Conservation (phyloP, 495 filamentous ascomycete species). For the Aspergillus indologenus region DNA sequence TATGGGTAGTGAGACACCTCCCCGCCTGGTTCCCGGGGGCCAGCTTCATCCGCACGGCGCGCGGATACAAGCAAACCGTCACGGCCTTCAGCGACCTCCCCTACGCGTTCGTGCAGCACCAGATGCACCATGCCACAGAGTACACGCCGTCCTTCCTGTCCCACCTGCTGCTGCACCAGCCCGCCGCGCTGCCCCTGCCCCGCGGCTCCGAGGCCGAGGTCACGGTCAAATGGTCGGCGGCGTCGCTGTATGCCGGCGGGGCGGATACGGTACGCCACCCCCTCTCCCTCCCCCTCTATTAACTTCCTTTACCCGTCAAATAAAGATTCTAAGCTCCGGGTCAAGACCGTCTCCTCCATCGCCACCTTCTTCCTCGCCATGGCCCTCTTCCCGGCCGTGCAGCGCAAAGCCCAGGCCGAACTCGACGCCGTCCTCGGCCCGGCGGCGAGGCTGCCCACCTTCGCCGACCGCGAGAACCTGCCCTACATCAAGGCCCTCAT, state of each 20-base stretch:
- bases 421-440: constrained; percentile 51
- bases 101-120: constrained; percentile 43
- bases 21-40: constrained; percentile 49
- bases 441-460: constrained; percentile 19
- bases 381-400: constrained; percentile 47
- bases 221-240: constrained; percentile 45
- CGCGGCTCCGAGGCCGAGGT: constrained; percentile 26
- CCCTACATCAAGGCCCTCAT: constrained; percentile 44
- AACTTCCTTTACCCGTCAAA: too few relatives aligned
- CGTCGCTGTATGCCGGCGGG: constrained; percentile 54
- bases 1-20: constrained; percentile 22
- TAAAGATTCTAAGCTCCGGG: too few relatives aligned
- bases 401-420: constrained; percentile 55
- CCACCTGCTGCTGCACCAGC: constrained; percentile 27
- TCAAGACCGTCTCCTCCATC: constrained; percentile 32
- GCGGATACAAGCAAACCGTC: constrained; percentile 26
- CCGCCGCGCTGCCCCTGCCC: constrained; percentile 7
- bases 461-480: constrained; percentile 29
- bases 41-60: constrained; percentile 38
- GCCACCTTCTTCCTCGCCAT: constrained; percentile 46
- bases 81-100: constrained; percentile 29
- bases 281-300: neutral
- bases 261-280: constrained; percentile 45
- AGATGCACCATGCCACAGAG: constrained; percentile 36
- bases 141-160: constrained; percentile 38